A percentile compares a stretch with the other conserved stretches of the same genome.
phyloP scores from a whole-genome alignment of 352 stramenopile genomes.

The Blastocystis hominis region DNA sequence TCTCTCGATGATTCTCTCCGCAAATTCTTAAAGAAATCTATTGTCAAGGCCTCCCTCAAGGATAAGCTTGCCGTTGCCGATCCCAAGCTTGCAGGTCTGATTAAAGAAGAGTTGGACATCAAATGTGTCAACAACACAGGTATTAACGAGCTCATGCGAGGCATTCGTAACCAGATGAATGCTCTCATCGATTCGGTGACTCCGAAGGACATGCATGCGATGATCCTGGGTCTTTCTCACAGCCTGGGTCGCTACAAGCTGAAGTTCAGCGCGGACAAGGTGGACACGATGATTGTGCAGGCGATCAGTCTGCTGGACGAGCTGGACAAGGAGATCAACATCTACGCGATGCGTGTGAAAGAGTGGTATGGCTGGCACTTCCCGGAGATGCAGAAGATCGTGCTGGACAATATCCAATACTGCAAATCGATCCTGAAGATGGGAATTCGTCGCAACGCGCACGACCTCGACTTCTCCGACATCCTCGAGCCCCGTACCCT shows the following conservation, averaged over 20 bases:
- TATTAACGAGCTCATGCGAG: slow-evolving; percentile 87
- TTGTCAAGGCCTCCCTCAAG: slow-evolving; percentile 82
- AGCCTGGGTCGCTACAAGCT: slow-evolving; percentile 94
- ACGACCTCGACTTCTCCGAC: slow-evolving; percentile 78
- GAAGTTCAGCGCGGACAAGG: slow-evolving; percentile 98
- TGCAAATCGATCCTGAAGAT: slow-evolving; percentile 88
- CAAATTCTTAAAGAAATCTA: slow-evolving; percentile 98
- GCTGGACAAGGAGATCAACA: slow-evolving; percentile 99
- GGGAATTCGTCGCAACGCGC: slow-evolving; percentile 80
- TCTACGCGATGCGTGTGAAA: slow-evolving; percentile 97
- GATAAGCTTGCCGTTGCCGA: slow-evolving; percentile 90
- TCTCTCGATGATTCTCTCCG: slow-evolving; percentile 92
- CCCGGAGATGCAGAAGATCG: slow-evolving; percentile 89
- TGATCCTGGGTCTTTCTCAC: slow-evolving; percentile 96
- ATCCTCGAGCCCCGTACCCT: slow-evolving; percentile 69
- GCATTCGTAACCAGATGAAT: slow-evolving; percentile 88
- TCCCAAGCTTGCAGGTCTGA: slow-evolving; percentile 82
- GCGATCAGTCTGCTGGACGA: slow-evolving; percentile 97
- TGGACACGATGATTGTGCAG: slow-evolving; percentile 99
- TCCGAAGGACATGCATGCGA: slow-evolving; percentile 81
- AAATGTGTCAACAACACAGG: slow-evolving; percentile 77
- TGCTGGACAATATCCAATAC: slow-evolving; percentile 96
- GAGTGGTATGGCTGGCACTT: slow-evolving; percentile 97
- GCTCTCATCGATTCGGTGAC: slow-evolving; percentile 79
- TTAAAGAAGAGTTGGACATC: slow-evolving; percentile 96